Evolutionary conservation across 352 stramenopile genomes (phyloP).

Genomic region (Thalassiosira livingstoniorum): DNA sequence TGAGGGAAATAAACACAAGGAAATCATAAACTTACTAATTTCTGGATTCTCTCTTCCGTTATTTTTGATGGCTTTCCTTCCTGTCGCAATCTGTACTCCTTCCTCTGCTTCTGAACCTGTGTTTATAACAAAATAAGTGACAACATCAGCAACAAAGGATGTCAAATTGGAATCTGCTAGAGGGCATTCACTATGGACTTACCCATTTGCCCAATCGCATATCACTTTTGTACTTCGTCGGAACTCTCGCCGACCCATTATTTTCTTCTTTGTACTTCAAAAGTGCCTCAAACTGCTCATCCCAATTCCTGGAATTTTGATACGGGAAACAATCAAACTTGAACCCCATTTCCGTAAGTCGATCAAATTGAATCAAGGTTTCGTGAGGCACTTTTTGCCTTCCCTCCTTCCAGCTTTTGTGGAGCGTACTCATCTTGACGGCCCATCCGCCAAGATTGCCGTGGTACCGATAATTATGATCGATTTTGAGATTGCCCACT

Average conservation of each 20-base stretch:
- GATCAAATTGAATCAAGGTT: slow-evolving; percentile 39
- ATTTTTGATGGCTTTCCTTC: too few relatives aligned
- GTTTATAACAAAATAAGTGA: too few relatives aligned
- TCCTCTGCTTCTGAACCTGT: too few relatives aligned
- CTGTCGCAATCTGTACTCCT: too few relatives aligned
- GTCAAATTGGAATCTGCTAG: too few relatives aligned
- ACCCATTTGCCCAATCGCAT: slow-evolving; percentile 64
- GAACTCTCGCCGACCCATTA: slow-evolving; percentile 25
- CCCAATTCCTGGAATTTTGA: slow-evolving; percentile 35
- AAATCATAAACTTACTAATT: too few relatives aligned
- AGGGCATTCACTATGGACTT: not conserved
- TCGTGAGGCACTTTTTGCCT: not conserved
- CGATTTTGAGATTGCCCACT: slow-evolving; percentile 25
- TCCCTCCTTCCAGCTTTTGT: slow-evolving; percentile 40
- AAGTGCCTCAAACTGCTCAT: slow-evolving; percentile 44
- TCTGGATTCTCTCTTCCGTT: too few relatives aligned
- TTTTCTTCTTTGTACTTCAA: slow-evolving; percentile 37
- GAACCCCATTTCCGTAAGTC: slow-evolving; percentile 41
- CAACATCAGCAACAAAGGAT: too few relatives aligned
- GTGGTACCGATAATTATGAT: slow-evolving; percentile 13
- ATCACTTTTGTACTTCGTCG: slow-evolving; percentile 50
- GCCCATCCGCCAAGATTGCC: slow-evolving; percentile 56
- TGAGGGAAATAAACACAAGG: too few relatives aligned
- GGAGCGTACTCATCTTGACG: slow-evolving; percentile 25
- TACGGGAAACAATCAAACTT: slow-evolving; percentile 33